phyloP scores from a whole-genome alignment of 306 rosid genomes.

The Glycine tomentella region DNA sequence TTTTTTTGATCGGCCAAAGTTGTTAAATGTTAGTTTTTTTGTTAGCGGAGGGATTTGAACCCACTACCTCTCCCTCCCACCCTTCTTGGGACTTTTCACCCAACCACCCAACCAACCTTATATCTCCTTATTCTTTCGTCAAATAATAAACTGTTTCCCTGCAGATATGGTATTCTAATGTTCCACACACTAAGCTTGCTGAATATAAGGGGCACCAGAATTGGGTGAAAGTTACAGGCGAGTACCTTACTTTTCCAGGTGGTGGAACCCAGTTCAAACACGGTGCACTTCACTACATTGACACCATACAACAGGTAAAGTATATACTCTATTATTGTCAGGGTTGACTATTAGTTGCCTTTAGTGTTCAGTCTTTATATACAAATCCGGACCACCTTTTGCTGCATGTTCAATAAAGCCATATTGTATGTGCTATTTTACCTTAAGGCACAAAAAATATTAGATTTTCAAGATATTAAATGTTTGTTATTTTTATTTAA shows the following conservation, averaged over 20 bases:
- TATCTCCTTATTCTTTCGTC: too few species aligned
- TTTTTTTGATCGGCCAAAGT: too few species aligned
- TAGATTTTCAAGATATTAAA: not conserved
- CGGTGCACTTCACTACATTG: constrained; percentile 99
- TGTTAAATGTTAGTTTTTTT: too few species aligned
- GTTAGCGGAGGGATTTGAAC: too few species aligned
- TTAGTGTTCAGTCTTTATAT: constrained; percentile 11
- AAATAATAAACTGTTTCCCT: constrained; percentile 47
- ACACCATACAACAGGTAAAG: constrained; percentile 76
- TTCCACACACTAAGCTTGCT: constrained; percentile 94
- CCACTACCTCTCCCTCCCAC: too few species aligned
- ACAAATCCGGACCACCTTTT: constrained; percentile 23
- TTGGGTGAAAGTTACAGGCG: constrained; percentile 95
- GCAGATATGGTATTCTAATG: constrained; percentile 96
- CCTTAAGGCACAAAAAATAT: not conserved
- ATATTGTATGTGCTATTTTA: constrained; percentile 21
- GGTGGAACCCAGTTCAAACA: constrained; percentile 98
- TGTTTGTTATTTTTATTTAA: not conserved
- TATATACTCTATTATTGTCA: constrained; percentile 21
- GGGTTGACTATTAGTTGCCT: constrained; percentile 22
- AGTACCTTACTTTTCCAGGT: constrained; percentile 95
- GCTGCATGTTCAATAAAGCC: constrained; percentile 20
- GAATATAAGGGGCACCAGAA: constrained; percentile 92
- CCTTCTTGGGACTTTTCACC: too few species aligned
- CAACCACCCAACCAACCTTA: too few species aligned